Base-by-base conservation (phyloP, 2,329 filamentous ascomycete species). In the Botrytis fragariae region DNA sequence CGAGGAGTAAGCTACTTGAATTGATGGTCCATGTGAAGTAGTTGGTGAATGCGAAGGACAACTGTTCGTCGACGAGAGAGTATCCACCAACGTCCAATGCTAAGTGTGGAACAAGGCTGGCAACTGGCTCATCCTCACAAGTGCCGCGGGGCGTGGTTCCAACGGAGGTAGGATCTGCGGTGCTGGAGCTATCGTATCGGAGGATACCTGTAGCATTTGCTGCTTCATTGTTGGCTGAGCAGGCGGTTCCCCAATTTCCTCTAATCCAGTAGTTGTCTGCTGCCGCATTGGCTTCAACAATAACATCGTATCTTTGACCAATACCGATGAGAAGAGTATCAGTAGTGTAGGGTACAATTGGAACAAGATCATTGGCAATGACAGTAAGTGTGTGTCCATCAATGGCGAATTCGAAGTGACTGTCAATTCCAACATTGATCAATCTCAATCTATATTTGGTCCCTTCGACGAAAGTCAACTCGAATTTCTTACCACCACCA, bases 331-430 rank as follows among this genome's bases (percentile, higher is more conserved):
- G 87, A 6, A 89, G 68, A 32, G 81, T 82, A 0, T 83, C 82
- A 0, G 88, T 85, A 0, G 81, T 80, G 74, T 86, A 91, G 0
- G 89, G 89, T 37, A 83, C 77, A 37, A 91, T 84, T 0, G 89
- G 88, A 0, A 91, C 87, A 6, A 91, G 81, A 74, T 90, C 90
- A n/a, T 81, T 82, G 0, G 85, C 83, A 57, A 91, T 88, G 51
- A 91, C 88, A 0, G 83, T 86, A 76, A 91, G 79, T 0, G 78
- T 84, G 79, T 91, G 89, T 69, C 86, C 85, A 79, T 89, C 87
- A 73, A 89, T 87, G 48, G 82, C 83, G 76, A 88, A 88, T 60
- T 79, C 80, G 76, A 86, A 84, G 74, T 83, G 82, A 48, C 82
- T 82, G 73, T 84, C 84, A 18, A 84, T 80, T 25, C 82, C 83